Base-by-base conservation (phyloP, 179 eudicot species). In the Sideroxylon spinosum region DNA sequence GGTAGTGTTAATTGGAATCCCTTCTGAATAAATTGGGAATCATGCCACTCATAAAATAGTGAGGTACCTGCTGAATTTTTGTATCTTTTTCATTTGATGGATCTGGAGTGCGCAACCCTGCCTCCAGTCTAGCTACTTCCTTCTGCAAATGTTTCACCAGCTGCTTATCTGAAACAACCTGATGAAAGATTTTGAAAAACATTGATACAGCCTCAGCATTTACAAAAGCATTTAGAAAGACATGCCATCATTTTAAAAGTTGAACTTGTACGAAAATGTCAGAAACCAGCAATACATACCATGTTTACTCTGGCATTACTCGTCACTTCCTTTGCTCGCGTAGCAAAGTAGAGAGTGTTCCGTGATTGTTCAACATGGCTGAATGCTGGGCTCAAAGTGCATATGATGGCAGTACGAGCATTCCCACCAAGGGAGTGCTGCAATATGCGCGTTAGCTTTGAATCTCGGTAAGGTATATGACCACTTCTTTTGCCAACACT, bases 381-480 rank as follows among this genome's bases (percentile, higher is more conserved):
- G 50, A 80, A 77, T 76, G 98, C 97, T 70, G 98, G 98, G 80
- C 98, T 93, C 86, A 93, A 81, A 28, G 99, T 95, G 79, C 99
- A 95, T 82, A 95, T 92, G 64, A 95, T 92, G 69, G 99, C 99
- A 66, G 99, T 95, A 6, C 99, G 93, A 11, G 99, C 99, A 90
- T 95, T 95, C 23, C 99, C 99, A 78, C 98, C 99, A 66, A 95
- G 92, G 46, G 99, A 95, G 79, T 89, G 97, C 85, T 92, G 98
- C 78, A 93, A 79, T 76, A 93, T 93, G 46, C 98, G 87, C 7
- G 98, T 95, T 53, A 95, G 92, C 87, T 95, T 95, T 29, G 99
- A 95, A 81, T 94, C 99, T 81, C 99, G 78, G 78, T 93, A 95
- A n/a, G 99, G 98, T 80, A 95, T 91, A 76, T 92, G 94, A 50